Evolutionary conservation across 2,329 filamentous ascomycete species (phyloP).

Genomic region (Talaromyces funiculosus): DNA sequence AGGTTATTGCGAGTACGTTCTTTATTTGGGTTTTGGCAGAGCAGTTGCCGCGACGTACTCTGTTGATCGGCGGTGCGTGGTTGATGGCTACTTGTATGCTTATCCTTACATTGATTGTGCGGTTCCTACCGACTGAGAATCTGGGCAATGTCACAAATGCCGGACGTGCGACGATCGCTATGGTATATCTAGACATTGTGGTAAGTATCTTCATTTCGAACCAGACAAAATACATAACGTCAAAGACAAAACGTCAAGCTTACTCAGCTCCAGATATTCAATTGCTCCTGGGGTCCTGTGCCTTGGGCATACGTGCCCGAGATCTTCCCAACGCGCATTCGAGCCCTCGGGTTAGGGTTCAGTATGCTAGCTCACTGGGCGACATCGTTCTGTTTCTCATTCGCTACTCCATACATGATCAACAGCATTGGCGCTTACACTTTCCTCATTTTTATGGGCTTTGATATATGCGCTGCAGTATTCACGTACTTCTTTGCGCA

Average conservation of each 20-base stretch:
- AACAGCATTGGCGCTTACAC: constrained; percentile 42
- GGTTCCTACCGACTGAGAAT: constrained; percentile 33
- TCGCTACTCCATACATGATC: constrained; percentile 34
- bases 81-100: neutral
- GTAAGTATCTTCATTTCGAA: neutral
- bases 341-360: constrained; percentile 25
- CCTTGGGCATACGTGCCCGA: neutral
- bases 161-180: constrained; percentile 46
- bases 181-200: constrained; percentile 52
- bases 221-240: too few relatives aligned
- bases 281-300: neutral
- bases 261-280: neutral
- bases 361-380: constrained; percentile 28
- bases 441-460: constrained; percentile 37
- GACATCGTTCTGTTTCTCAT: constrained; percentile 29
- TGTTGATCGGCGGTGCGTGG: neutral
- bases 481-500: constrained; percentile 53
- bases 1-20: constrained; percentile 42
- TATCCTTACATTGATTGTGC: constrained; percentile 38
- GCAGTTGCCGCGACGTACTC: neutral
- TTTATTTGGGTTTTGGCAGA: constrained; percentile 27
- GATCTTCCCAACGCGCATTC: constrained; percentile 21
- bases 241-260: neutral
- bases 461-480: constrained; percentile 38
- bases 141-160: constrained; percentile 39